A percentile compares a stretch with the other conserved stretches of the same genome.
phyloP scores from a whole-genome alignment of 352 stramenopile genomes.

The Phytophthora foliorum region DNA sequence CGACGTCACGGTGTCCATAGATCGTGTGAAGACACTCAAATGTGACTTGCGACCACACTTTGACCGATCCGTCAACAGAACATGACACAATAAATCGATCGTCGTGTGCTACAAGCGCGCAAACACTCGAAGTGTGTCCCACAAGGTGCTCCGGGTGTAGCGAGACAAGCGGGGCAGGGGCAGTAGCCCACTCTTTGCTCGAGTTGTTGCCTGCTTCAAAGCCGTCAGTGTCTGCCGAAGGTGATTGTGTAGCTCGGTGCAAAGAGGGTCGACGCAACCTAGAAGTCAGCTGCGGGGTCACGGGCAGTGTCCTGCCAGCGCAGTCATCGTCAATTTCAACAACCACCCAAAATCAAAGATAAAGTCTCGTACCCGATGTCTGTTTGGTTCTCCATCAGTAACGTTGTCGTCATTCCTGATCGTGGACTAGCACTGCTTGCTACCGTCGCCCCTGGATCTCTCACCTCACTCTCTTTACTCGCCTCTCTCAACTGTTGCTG shows the following conservation, averaged over 20 bases:
- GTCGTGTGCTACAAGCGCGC: conserved; percentile 56
- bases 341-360: background rate
- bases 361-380: conserved; percentile 10
- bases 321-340: background rate
- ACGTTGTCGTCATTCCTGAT: conserved; percentile 1
- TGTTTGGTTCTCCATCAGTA: conserved; percentile 22
- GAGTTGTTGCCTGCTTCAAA: conserved; percentile 19
- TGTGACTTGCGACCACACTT: conserved; percentile 70
- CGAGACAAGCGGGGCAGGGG: conserved; percentile 18
- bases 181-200: conserved; percentile 23
- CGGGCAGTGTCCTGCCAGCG: conserved; percentile 1
- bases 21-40: conserved; percentile 71
- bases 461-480: conserved; percentile 19
- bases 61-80: conserved; percentile 75
- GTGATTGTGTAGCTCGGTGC: conserved; percentile 12
- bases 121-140: conserved; percentile 72
- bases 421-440: background rate
- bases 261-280: conserved; percentile 23
- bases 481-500: background rate
- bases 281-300: conserved; percentile 8
- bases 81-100: conserved; percentile 72
- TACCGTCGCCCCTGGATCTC: background rate
- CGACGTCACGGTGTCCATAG: conserved; percentile 70
- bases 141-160: conserved; percentile 54
- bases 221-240: background rate